Percentiles rank a stretch among this genome's conserved stretches.
Evolutionary conservation across 345 rosid species (phyloP).

Genomic region (Ceriops decandra): DNA sequence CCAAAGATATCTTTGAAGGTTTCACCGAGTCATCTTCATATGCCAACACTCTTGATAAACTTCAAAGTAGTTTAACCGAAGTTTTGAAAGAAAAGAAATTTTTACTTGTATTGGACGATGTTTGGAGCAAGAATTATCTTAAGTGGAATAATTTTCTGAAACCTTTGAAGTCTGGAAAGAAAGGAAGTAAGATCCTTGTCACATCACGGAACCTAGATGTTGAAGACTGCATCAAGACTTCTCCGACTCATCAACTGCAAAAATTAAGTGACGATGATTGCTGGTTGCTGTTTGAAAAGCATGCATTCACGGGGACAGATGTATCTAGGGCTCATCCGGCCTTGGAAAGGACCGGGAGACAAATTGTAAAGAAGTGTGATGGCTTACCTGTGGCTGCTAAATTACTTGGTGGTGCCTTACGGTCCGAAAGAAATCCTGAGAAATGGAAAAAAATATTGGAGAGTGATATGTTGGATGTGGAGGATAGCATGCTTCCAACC

Average conservation of each 20-base stretch:
- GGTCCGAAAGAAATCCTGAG: neutral
- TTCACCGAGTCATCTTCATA: neutral
- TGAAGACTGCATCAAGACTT: neutral
- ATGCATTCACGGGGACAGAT: neutral
- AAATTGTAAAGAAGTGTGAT: conserved; percentile 7
- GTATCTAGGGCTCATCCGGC: neutral
- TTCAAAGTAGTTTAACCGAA: neutral
- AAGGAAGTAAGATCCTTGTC: conserved; percentile 15
- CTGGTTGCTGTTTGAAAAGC: conserved; percentile 11
- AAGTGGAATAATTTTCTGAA: neutral
- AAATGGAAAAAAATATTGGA: conserved; percentile 14
- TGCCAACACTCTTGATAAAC: neutral
- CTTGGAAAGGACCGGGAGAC: conserved; percentile 7
- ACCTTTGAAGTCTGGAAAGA: neutral
- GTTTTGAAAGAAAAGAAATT: neutral
- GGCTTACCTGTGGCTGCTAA: conserved; percentile 20
- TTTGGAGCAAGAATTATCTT: neutral
- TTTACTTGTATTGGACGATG: conserved; percentile 16
- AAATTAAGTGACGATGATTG: neutral
- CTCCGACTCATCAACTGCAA: neutral
- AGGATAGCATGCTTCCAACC: neutral
- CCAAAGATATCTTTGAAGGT: neutral
- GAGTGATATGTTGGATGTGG: conserved; percentile 2
- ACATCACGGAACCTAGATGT: neutral
- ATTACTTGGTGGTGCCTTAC: conserved; percentile 9